Percentiles rank a stretch among this genome's conserved stretches.
Conservation (phyloP, 2,329 filamentous ascomycete species). For the Magnaporthiopsis incrustans region DNA sequence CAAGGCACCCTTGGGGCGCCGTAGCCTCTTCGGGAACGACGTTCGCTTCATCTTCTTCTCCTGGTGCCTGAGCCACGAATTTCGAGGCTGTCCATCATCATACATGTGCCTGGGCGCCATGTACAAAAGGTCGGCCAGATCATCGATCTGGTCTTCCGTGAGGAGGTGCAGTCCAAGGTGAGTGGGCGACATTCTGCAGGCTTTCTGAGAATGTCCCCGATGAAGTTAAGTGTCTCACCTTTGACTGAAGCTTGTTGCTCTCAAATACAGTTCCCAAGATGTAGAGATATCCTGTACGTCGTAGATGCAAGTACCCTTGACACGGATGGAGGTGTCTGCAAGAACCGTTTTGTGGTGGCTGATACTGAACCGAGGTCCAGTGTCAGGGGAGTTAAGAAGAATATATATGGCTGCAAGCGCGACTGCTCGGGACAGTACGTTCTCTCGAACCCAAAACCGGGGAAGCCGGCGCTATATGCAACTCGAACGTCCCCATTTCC, state of each 20-base stretch:
- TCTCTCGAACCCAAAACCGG: not conserved
- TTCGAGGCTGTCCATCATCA: not conserved
- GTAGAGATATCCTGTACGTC: not conserved
- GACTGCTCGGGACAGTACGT: not conserved
- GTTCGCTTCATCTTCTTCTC: slow-evolving; percentile 3
- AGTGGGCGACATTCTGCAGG: not conserved
- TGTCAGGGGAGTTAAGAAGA: too few relatives aligned
- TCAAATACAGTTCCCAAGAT: not conserved
- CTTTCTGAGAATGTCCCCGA: not conserved
- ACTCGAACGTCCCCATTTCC: not conserved
- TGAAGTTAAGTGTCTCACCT: not conserved
- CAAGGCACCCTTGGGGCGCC: not conserved
- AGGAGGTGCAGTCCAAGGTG: not conserved
- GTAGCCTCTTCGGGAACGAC: not conserved
- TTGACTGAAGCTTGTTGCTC: not conserved
- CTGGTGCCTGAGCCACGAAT: not conserved
- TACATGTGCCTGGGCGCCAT: not conserved
- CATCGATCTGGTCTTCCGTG: not conserved
- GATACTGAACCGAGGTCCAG: not conserved
- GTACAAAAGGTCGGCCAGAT: not conserved
- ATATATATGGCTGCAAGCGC: not conserved
- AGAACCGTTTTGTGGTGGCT: not conserved
- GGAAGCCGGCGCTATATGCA: not conserved
- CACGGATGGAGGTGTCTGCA: not conserved
- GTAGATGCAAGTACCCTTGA: not conserved